Evolutionary conservation across 768 basidiomycete genomes (phyloP).

Genomic region (Tylopilus intermedius): DNA sequence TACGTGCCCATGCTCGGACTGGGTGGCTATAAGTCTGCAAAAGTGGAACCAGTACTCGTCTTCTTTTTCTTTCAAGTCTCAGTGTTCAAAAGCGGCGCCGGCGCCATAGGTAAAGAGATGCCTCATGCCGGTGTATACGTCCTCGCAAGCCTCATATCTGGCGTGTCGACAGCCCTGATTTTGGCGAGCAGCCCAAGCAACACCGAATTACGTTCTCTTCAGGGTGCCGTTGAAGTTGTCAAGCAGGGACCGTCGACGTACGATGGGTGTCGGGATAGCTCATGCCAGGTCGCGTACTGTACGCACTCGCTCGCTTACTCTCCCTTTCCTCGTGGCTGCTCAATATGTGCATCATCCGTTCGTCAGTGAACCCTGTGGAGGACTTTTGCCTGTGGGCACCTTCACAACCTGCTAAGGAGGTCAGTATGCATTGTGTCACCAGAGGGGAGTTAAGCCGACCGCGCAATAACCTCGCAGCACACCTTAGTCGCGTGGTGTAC

Average conservation of each 20-base stretch:
- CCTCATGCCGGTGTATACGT: slow-evolving; percentile 10
- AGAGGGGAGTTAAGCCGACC: slow-evolving; percentile 10
- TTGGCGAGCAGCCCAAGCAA: slow-evolving; percentile 23
- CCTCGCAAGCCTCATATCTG: slow-evolving; percentile 20
- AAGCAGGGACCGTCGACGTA: slow-evolving; percentile 60
- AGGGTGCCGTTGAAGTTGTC: slow-evolving; percentile 41
- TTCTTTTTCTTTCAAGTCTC: slow-evolving; percentile 8
- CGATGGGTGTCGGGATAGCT: slow-evolving; percentile 57
- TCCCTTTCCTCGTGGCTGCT: neutral
- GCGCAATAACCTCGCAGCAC: slow-evolving; percentile 28
- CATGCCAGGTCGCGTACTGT: slow-evolving; percentile 67
- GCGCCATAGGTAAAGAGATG: slow-evolving; percentile 21
- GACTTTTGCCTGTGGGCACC: slow-evolving; percentile 53
- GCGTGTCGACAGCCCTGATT: slow-evolving; percentile 18
- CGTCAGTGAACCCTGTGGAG: slow-evolving; percentile 51
- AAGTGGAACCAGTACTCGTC: neutral
- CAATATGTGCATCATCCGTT: neutral
- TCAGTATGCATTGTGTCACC: slow-evolving; percentile 23
- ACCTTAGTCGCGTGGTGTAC: slow-evolving; percentile 53
- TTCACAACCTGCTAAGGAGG: slow-evolving; percentile 58
- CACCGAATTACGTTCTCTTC: slow-evolving; percentile 46
- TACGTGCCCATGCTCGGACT: slow-evolving; percentile 16
- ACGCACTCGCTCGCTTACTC: slow-evolving; percentile 18
- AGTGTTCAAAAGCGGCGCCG: slow-evolving; percentile 6
- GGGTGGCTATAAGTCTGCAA: slow-evolving; percentile 21